Percentiles rank a stretch among this genome's conserved stretches.
phyloP scores from a whole-genome alignment of 768 basidiomycete genomes.

The Sistotremastrum suecicum region DNA sequence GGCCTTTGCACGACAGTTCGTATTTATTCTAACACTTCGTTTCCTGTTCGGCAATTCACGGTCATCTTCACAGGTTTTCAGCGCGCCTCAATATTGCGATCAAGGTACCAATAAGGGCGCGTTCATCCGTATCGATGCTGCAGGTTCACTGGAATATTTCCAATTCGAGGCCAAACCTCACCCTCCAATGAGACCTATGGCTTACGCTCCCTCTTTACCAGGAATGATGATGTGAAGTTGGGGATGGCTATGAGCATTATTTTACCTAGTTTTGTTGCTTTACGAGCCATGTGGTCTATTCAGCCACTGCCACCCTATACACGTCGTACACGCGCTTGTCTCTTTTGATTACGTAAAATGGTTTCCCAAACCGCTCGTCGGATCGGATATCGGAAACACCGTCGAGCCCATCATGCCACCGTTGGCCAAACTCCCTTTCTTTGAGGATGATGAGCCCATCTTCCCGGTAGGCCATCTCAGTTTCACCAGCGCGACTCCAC shows the following conservation, averaged over 20 bases:
- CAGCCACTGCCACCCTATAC: no score
- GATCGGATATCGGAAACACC: no score
- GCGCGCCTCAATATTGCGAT: conserved; percentile 92
- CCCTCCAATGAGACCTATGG: conserved; percentile 89
- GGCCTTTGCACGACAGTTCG: conserved; percentile 86
- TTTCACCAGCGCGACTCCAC: conserved; percentile 8
- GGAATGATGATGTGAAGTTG: conserved; percentile 50
- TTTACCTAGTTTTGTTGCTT: no score
- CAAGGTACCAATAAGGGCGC: conserved; percentile 87
- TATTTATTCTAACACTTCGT: background rate
- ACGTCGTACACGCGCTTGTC: no score
- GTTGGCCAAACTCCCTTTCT: no score
- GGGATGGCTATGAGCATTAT: background rate
- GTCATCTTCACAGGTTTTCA: conserved; percentile 50
- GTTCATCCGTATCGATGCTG: conserved; percentile 72
- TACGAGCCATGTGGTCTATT: no score
- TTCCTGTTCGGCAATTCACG: conserved; percentile 8
- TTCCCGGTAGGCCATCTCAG: no score
- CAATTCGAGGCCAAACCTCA: conserved; percentile 82
- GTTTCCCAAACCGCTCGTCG: background rate
- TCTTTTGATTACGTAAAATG: background rate
- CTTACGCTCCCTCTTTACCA: conserved; percentile 55
- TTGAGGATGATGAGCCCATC: no score
- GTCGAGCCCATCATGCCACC: no score
- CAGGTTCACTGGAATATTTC: conserved; percentile 57